Evolutionary conservation across 2,329 filamentous ascomycete genomes (phyloP).

Genomic region (Cordyceps pruinosa): DNA sequence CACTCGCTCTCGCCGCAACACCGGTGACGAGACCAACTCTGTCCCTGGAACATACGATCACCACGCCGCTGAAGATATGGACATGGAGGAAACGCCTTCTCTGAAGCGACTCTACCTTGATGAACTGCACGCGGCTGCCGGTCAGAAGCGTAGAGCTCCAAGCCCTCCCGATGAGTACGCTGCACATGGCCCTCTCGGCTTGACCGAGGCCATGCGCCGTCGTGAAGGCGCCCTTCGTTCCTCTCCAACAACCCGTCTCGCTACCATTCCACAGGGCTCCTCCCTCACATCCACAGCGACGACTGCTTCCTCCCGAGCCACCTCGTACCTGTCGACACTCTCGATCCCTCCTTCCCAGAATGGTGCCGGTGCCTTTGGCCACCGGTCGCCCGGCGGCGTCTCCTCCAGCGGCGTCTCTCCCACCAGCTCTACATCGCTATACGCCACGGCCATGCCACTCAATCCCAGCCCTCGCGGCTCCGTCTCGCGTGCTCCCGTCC

Average conservation of each 20-base stretch:
- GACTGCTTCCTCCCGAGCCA: constrained; percentile 32
- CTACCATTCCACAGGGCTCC: constrained; percentile 36
- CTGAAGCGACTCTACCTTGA: constrained; percentile 47
- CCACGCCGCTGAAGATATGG: constrained; percentile 34
- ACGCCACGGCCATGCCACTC: constrained; percentile 40
- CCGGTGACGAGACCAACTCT: constrained; percentile 46
- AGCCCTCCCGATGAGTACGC: constrained; percentile 46
- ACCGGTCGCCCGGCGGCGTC: constrained; percentile 38
- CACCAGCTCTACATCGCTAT: constrained; percentile 43
- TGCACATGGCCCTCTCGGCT: constrained; percentile 30
- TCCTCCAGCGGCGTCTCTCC: constrained; percentile 47
- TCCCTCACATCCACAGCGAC: constrained; percentile 40
- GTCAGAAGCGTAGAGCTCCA: constrained; percentile 50
- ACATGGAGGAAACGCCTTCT: constrained; percentile 44
- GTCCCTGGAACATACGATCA: constrained; percentile 39
- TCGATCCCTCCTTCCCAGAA: constrained; percentile 37
- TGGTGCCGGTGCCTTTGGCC: constrained; percentile 26
- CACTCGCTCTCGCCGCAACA: constrained; percentile 39
- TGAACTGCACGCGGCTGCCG: constrained; percentile 33
- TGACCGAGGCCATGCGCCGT: constrained; percentile 40
- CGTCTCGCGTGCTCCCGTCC: constrained; percentile 33
- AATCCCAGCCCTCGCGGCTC: constrained; percentile 44
- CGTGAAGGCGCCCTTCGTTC: constrained; percentile 42
- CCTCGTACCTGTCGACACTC: constrained; percentile 41
- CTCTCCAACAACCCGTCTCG: constrained; percentile 45